These are phyloP conservation scores for Tricholoma saponaceum DNA, from an alignment of 768 basidiomycete genomes.

Conservation along the genomic window DNA sequence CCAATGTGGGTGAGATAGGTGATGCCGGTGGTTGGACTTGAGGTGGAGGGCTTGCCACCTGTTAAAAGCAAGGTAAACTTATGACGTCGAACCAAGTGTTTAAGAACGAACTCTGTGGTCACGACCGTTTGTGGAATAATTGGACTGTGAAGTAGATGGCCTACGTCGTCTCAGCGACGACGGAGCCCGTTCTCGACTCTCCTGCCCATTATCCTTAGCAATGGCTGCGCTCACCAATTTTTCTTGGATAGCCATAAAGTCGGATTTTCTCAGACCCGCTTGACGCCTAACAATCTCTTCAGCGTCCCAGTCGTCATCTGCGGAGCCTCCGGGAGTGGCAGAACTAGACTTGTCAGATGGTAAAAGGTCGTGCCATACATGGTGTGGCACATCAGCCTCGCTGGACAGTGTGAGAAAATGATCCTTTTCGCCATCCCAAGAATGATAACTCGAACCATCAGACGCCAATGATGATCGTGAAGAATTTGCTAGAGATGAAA, in stretches of 20 bases:
- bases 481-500: conserved; percentile 68
- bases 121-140: conserved; percentile 57
- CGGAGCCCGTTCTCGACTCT: conserved; percentile 57
- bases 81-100: conserved; percentile 7
- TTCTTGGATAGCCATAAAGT: conserved; percentile 72
- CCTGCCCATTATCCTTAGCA: conserved; percentile 52
- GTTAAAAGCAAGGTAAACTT: conserved; percentile 6
- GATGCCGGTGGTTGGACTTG: conserved; percentile 36
- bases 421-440: conserved; percentile 66
- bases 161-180: conserved; percentile 67
- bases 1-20: conserved; percentile 30
- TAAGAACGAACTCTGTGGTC: conserved; percentile 28
- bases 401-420: conserved; percentile 50
- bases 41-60: conserved; percentile 63
- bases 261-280: conserved; percentile 65
- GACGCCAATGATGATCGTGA: conserved; percentile 80
- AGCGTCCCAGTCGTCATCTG: conserved; percentile 52
- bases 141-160: conserved; percentile 82
- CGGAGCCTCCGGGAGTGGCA: conserved; percentile 44
- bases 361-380: conserved; percentile 64
- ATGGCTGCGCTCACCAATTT: conserved; percentile 64
- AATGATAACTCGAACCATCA: conserved; percentile 82
- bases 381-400: conserved; percentile 43
- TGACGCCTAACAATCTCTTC: conserved; percentile 65
- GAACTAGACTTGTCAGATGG: conserved; percentile 43